A percentile compares a stretch with the other conserved stretches of the same genome.
Conservation (phyloP, 176 grass and related monocot genomes). For the Triticum timopheevii region DNA sequence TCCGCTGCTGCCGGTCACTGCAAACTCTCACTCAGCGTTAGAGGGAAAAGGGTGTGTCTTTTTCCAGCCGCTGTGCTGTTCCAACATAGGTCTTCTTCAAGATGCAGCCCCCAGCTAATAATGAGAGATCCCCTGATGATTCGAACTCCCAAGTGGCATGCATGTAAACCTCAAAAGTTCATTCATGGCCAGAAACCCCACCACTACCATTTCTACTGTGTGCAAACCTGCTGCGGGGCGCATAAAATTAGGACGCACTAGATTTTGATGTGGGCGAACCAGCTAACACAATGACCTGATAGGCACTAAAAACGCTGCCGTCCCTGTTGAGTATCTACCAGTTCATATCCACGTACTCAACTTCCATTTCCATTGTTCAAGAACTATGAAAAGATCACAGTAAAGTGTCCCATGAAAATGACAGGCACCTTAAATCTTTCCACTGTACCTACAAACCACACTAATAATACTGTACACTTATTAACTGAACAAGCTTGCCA, state of each 20-base stretch:
- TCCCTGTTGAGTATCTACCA: constrained; percentile 12
- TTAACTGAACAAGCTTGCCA: not conserved
- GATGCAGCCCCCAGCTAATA: not conserved
- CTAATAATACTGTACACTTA: not conserved
- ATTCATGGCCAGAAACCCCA: constrained; percentile 29
- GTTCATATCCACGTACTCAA: constrained; percentile 22
- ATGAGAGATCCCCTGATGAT: constrained; percentile 32
- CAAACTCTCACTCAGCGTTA: constrained; percentile 26
- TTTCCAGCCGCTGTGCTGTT: constrained; percentile 7
- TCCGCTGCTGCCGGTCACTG: not conserved
- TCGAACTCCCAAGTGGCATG: constrained; percentile 29
- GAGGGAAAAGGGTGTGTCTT: not conserved
- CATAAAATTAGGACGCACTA: constrained; percentile 25
- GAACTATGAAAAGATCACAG: constrained; percentile 19
- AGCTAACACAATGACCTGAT: constrained; percentile 40
- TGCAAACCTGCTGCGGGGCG: constrained; percentile 20
- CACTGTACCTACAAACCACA: not conserved
- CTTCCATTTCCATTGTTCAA: constrained; percentile 24
- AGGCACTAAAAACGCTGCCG: constrained; percentile 19
- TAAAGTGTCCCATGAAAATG: constrained; percentile 1
- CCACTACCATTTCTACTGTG: constrained; percentile 37
- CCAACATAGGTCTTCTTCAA: constrained; percentile 18
- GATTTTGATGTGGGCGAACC: constrained; percentile 38
- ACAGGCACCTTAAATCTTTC: not conserved
- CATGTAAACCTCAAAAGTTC: constrained; percentile 42